Evolutionary conservation across 1,284 basidiomycete species (phyloP).

Genomic region (Pseudozyma flocculosa): DNA sequence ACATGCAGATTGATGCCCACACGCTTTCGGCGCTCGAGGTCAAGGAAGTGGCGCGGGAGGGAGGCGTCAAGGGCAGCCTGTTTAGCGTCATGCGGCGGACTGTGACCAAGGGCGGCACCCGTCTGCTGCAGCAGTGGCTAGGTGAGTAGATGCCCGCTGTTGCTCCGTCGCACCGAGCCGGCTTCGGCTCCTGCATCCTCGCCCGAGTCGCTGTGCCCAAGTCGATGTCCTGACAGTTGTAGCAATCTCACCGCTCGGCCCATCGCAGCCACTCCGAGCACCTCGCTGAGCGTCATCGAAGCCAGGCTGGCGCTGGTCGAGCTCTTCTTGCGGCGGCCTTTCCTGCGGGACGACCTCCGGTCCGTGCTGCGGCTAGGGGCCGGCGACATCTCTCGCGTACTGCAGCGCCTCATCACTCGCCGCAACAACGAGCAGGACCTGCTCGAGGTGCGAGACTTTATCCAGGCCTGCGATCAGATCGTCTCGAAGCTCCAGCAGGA

Average conservation of each 20-base stretch:
- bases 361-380: conserved; percentile 22
- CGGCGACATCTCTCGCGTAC: conserved; percentile 47
- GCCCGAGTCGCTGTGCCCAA: no score
- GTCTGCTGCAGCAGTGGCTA: conserved; percentile 50
- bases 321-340: conserved; percentile 23
- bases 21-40: conserved; percentile 53
- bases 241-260: no score
- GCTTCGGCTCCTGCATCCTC: background rate
- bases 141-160: conserved; percentile 11
- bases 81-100: conserved; percentile 48
- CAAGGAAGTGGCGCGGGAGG: conserved; percentile 28
- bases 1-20: conserved; percentile 54
- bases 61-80: conserved; percentile 45
- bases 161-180: background rate
- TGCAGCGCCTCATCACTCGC: conserved; percentile 45
- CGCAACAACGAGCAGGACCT: conserved; percentile 54
- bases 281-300: conserved; percentile 31
- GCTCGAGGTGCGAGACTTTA: conserved; percentile 50
- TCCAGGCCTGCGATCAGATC: conserved; percentile 22
- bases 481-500: conserved; percentile 7
- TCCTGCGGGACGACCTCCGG: conserved; percentile 43
- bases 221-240: no score
- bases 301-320: conserved; percentile 43
- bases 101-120: conserved; percentile 49
- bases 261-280: conserved; percentile 42